Base-by-base conservation (phyloP, 768 basidiomycete genomes). In the Jaapia argillacea region DNA sequence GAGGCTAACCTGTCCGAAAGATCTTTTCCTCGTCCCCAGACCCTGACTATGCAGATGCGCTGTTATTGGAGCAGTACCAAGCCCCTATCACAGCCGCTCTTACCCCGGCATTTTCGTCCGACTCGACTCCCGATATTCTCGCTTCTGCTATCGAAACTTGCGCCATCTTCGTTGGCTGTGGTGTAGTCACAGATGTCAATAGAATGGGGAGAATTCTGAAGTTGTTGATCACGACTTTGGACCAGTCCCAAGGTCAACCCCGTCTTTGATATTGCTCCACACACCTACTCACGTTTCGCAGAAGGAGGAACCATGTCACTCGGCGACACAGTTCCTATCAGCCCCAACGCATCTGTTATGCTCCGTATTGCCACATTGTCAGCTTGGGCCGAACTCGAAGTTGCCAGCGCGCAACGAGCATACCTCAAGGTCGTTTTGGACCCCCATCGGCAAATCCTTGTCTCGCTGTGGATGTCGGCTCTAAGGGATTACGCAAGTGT, bases 21-120 rank as follows among this genome's bases (percentile, higher is more conserved):
- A 77, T 84, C 43, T 99, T 99, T 61, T 77, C 89, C 2, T 63
- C 69, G 23, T 75, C 87, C 4, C 86, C 89, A 0, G 96, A 99
- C 63, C 89, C 92, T 2, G 91, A 91, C 42, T 98, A 90, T 52
- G 85, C 88, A 25, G 89, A 89, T 46, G 79, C 87, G 0, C 69
- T 93, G 4, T 68, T 99, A 2, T 75, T 99, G 10, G 94, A 99
- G 57, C 96, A 99, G 59, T 86, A 96, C 60, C 96, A 99, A 64
- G 94, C 96, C 0, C 94, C 96, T 0, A 94, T 99, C 47, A 96
- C 94, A 2, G 91, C 96, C 16, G 96, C 96, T 0, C 71, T 98
- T 14, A 98, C 94, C 0, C 94, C 96, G 0, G 92, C 93, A 0
- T 98, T 99, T 56, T 91, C 90, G 1, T 74, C 89, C 0, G 96